A percentile compares a stretch with the other conserved stretches of the same genome.
These are phyloP conservation scores for Sphagnum contortum DNA, from an alignment of 225 moss, liverwort and hornwort species.

Conservation along the genomic window DNA sequence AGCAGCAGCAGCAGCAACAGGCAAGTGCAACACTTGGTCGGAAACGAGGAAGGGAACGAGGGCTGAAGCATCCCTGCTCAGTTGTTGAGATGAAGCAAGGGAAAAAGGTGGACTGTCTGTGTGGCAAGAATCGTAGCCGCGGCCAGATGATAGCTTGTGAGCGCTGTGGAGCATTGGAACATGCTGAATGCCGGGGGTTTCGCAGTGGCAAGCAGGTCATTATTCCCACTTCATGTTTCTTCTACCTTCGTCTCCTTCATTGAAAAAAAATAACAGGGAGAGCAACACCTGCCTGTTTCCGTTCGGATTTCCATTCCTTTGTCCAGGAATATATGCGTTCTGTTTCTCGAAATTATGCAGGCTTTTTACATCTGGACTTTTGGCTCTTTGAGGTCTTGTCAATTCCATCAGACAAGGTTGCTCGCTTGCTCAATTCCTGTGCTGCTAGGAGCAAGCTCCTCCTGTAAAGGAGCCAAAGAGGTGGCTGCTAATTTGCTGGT, in stretches of 20 bases:
- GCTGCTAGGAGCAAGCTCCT: slow-evolving; percentile 16
- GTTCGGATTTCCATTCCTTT: background rate
- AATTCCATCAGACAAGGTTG: too few species aligned
- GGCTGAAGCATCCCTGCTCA: slow-evolving; percentile 76
- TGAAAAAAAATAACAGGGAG: too few species aligned
- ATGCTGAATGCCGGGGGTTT: slow-evolving; percentile 97
- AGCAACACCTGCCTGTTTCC: too few species aligned
- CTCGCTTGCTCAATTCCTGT: too few species aligned
- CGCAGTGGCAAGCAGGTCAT: slow-evolving; percentile 84
- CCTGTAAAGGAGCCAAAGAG: slow-evolving; percentile 33
- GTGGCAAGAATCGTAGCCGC: slow-evolving; percentile 91
- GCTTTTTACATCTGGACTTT: background rate
- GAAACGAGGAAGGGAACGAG: slow-evolving; percentile 65
- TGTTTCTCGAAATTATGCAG: slow-evolving; percentile 27
- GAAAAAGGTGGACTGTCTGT: slow-evolving; percentile 90
- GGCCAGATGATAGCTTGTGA: slow-evolving; percentile 98
- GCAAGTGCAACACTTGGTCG: slow-evolving; percentile 1
- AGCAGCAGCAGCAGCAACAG: slow-evolving; percentile 19
- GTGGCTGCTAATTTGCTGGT: background rate
- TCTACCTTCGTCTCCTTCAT: slow-evolving; percentile 22
- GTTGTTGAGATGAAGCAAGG: slow-evolving; percentile 85
- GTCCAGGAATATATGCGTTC: slow-evolving; percentile 5
- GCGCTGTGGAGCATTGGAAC: slow-evolving; percentile 91
- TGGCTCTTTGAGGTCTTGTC: too few species aligned
- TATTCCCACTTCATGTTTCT: slow-evolving; percentile 35